Base-by-base conservation (phyloP, 148 eudicot genomes). In the Rhododendron mucronatum region DNA sequence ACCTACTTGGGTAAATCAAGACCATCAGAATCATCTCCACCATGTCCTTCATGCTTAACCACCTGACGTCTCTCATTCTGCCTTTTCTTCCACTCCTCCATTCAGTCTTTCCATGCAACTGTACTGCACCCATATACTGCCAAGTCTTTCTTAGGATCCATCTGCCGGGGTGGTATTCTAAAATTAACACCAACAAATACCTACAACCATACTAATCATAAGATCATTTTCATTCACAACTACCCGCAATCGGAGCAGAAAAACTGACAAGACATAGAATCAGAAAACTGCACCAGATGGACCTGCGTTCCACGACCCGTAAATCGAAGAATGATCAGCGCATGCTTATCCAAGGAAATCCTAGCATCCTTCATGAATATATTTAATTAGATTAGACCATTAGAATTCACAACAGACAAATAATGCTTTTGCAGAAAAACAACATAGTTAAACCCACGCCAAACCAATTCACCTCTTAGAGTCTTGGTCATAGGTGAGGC, bases 261-360 rank as follows among this genome's bases (percentile, higher is more conserved):
- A 65, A 79, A 88, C 94, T 89, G 81, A 93, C 96, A 82, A 53
- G 96, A 89, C 89, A 93, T 90, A 82, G 96, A 88, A 89, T 93
- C 96, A 76, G 91, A 3, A 88, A 41, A 90, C 9, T 90, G 93
- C 83, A 89, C 84, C 3, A 94, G 94, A 85, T 93, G 95, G 23
- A 92, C 86, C 87, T 90, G 87, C 88, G 87, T 93, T 67, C 91
- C 93, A 28, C 93, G 92, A 23, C 89, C 85, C 95, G 89, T 92
- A 74, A 90, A 93, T 39, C 93, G 95, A 1, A 94, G 95, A 28
- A 93, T 84, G 80, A 93, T 92, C 26, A 93, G 94, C 85, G 95
- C 95, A 87, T 93, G 95, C 85, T 91, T 91, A 87, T 92, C 94
- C 3, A 94, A 87, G 21, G 95, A 93, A 39, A 93, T 91, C 6